Percentiles rank a stretch among this genome's conserved stretches.
These are phyloP conservation scores for Amyloporia xantha DNA, from an alignment of 768 basidiomycete genomes.

Conservation along the genomic window DNA sequence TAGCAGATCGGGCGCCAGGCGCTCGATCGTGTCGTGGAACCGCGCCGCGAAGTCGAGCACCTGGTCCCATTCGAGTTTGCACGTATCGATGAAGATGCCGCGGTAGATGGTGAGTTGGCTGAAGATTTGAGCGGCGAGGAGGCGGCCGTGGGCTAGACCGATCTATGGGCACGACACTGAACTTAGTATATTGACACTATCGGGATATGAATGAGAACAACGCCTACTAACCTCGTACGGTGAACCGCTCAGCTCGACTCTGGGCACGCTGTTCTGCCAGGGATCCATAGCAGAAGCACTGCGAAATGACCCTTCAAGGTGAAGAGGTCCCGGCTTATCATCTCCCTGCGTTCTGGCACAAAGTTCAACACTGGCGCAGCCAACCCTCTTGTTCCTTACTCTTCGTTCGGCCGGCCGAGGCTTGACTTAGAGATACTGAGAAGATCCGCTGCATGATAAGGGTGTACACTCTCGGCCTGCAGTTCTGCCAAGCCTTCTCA, in stretches of 20 bases:
- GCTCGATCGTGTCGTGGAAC: slow-evolving; percentile 20
- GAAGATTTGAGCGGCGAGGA: slow-evolving; percentile 24
- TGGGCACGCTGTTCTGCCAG: neutral
- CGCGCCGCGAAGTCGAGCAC: slow-evolving; percentile 23
- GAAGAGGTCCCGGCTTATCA: too few species aligned
- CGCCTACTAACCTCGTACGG: slow-evolving; percentile 13
- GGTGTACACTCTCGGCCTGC: too few species aligned
- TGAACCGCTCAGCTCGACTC: slow-evolving; percentile 10
- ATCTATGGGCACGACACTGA: too few species aligned
- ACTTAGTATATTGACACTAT: neutral
- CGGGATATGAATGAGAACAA: neutral
- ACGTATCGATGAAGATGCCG: slow-evolving; percentile 24
- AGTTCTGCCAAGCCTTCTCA: too few species aligned
- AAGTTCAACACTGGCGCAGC: too few species aligned
- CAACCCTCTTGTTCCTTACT: too few species aligned
- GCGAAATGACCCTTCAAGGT: too few species aligned
- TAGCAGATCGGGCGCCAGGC: slow-evolving; percentile 23
- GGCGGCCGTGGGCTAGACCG: slow-evolving; percentile 24
- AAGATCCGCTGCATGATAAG: too few species aligned
- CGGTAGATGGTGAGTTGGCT: slow-evolving; percentile 27
- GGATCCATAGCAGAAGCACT: too few species aligned
- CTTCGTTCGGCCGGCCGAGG: too few species aligned
- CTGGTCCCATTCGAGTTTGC: slow-evolving; percentile 28
- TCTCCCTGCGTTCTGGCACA: too few species aligned
- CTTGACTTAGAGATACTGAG: too few species aligned